A percentile compares a stretch with the other conserved stretches of the same genome.
phyloP scores from a whole-genome alignment of 768 basidiomycete genomes.

The Hypholoma sublateritium region DNA sequence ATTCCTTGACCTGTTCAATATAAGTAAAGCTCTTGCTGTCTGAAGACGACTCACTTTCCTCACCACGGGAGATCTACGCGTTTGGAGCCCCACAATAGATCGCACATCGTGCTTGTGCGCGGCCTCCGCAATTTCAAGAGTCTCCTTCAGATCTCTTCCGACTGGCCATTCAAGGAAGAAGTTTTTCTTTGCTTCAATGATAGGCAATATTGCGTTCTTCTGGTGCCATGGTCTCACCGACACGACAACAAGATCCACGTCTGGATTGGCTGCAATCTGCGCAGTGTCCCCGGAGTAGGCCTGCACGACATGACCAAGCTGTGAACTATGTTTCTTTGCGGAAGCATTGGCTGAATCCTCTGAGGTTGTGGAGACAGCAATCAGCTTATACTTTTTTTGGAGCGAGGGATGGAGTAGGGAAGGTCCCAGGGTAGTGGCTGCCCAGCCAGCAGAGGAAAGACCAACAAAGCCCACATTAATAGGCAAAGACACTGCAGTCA shows the following conservation, averaged over 20 bases:
- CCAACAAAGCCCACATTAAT: conserved; percentile 30
- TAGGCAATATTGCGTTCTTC: conserved; percentile 28
- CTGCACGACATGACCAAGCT: conserved; percentile 26
- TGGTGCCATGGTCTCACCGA: conserved; percentile 33
- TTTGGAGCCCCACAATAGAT: conserved; percentile 35
- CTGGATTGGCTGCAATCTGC: conserved; percentile 31
- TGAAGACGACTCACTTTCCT: conserved; percentile 26
- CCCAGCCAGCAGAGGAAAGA: conserved; percentile 33
- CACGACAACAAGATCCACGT: conserved; percentile 37
- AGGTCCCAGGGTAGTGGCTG: conserved; percentile 25
- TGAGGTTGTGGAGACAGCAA: conserved; percentile 35
- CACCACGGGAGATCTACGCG: conserved; percentile 24
- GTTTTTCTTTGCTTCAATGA: conserved; percentile 36
- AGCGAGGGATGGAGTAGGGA: conserved; percentile 19
- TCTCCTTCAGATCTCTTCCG: conserved; percentile 29
- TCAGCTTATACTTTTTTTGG: conserved; percentile 24
- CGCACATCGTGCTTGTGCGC: conserved; percentile 29
- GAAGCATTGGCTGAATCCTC: conserved; percentile 28
- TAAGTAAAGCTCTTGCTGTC: no score
- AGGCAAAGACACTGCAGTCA: conserved; percentile 2
- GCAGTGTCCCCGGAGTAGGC: conserved; percentile 31
- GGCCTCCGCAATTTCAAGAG: conserved; percentile 30
- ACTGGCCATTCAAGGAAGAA: conserved; percentile 43
- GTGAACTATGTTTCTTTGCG: conserved; percentile 27
- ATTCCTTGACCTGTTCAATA: conserved; percentile 30